Evolutionary conservation across 352 stramenopile species (phyloP).

Genomic region (Pythium guiyangense): DNA sequence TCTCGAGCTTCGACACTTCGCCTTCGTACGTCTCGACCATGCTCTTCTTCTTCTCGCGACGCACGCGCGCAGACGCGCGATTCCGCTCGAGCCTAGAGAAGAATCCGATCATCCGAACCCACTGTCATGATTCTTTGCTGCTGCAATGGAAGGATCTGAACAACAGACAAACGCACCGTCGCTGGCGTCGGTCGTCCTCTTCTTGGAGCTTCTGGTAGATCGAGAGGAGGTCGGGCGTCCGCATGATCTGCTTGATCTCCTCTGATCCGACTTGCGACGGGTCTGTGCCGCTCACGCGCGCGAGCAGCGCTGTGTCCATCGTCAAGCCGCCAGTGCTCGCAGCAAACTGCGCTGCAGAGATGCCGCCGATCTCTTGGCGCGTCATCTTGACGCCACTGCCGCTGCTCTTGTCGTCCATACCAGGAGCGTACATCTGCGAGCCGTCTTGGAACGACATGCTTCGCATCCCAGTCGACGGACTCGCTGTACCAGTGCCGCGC

Average conservation of each 20-base stretch:
- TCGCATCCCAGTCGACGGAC: conserved; percentile 52
- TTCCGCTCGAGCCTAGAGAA: conserved; percentile 67
- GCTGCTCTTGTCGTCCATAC: conserved; percentile 14
- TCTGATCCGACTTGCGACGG: conserved; percentile 73
- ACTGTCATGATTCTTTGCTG: not conserved
- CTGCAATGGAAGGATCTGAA: not conserved
- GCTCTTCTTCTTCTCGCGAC: conserved; percentile 85
- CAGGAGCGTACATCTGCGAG: conserved; percentile 10
- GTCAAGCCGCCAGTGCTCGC: conserved; percentile 70
- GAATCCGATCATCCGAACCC: not conserved
- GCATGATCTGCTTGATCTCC: conserved; percentile 88
- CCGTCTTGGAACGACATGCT: conserved; percentile 62
- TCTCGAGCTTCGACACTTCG: conserved; percentile 87
- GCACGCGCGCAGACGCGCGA: conserved; percentile 74
- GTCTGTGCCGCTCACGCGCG: conserved; percentile 75
- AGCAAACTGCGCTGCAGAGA: conserved; percentile 80
- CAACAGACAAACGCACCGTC: conserved; percentile 19
- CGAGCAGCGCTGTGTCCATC: conserved; percentile 75
- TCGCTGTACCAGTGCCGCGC: conserved; percentile 21
- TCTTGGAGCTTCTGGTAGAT: conserved; percentile 89
- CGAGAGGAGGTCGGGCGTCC: conserved; percentile 69
- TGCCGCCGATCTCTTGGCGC: conserved; percentile 36
- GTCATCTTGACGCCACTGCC: conserved; percentile 26
- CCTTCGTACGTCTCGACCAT: conserved; percentile 86
- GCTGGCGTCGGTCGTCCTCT: conserved; percentile 76